Conservation (phyloP, 2,329 filamentous ascomycete genomes). For the Colletotrichum australisinense region DNA sequence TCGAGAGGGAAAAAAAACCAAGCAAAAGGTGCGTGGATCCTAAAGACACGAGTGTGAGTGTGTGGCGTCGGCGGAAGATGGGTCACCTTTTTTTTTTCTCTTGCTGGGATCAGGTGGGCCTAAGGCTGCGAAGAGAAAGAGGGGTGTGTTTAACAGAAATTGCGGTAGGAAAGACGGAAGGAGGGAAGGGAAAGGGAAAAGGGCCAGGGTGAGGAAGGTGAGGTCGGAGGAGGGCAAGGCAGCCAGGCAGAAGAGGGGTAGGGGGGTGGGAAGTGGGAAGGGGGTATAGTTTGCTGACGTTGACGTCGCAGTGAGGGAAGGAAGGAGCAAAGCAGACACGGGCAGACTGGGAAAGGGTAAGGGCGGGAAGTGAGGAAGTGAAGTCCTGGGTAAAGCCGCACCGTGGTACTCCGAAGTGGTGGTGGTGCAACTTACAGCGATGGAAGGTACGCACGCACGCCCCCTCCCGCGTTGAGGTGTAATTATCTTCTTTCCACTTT, state of each 20-base stretch:
- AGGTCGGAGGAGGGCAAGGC: not conserved
- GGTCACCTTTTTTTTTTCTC: conserved; percentile 9
- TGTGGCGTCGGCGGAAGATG: conserved; percentile 32
- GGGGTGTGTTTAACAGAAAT: conserved; percentile 12
- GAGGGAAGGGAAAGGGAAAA: conserved; percentile 1
- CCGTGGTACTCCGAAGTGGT: too few relatives aligned
- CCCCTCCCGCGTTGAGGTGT: not conserved
- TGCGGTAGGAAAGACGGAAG: not conserved
- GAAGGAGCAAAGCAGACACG: not conserved
- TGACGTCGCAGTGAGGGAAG: conserved; percentile 30
- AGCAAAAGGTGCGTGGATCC: conserved; percentile 27
- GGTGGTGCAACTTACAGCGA: not conserved
- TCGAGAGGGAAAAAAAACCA: not conserved
- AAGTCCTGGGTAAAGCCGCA: not conserved
- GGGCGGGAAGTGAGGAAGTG: not conserved
- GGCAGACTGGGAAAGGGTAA: not conserved
- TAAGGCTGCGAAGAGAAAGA: not conserved
- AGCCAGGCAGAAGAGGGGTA: not conserved
- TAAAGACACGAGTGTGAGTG: conserved; percentile 11
- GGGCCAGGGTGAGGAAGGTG: conserved; percentile 1
- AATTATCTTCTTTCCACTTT: conserved; percentile 12
- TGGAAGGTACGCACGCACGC: conserved; percentile 7
- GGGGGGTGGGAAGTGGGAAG: not conserved
- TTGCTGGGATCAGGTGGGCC: conserved; percentile 29
- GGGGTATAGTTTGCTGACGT: conserved; percentile 14